These are phyloP conservation scores for Capronia epimyces DNA, from an alignment of 2,329 filamentous ascomycete genomes.

Conservation along the genomic window DNA sequence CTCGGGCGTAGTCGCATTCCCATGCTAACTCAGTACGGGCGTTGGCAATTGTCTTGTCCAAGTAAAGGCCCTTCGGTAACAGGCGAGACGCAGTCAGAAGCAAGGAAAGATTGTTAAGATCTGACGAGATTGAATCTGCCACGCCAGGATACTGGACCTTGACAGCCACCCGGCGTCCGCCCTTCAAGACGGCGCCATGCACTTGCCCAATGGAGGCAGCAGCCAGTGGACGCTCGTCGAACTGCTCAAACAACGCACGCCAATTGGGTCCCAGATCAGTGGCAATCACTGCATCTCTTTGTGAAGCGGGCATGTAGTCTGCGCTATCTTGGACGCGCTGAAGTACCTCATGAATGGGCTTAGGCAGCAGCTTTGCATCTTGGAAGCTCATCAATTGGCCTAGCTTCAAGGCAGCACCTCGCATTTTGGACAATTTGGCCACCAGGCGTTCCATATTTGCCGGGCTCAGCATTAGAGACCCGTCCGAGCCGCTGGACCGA, in stretches of 20 bases:
- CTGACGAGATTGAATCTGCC: conserved; percentile 90
- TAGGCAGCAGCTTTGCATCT: conserved; percentile 89
- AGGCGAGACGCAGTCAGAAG: conserved; percentile 85
- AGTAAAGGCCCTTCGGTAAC: conserved; percentile 83
- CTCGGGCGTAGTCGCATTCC: conserved; percentile 93
- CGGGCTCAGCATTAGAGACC: conserved; percentile 80
- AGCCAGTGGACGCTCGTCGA: conserved; percentile 87
- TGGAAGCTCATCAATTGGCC: conserved; percentile 99
- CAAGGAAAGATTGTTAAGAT: conserved; percentile 86
- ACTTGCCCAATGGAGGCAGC: conserved; percentile 97
- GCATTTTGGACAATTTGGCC: conserved; percentile 88
- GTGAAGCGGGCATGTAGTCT: conserved; percentile 95
- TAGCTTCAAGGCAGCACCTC: conserved; percentile 91
- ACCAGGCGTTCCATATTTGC: conserved; percentile 91
- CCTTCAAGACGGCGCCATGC: conserved; percentile 75
- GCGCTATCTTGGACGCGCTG: conserved; percentile 93
- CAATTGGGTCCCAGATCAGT: conserved; percentile 77
- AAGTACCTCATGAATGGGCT: conserved; percentile 78
- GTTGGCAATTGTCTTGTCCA: conserved; percentile 96
- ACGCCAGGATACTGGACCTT: conserved; percentile 98
- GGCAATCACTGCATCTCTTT: conserved; percentile 76
- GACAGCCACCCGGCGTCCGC: conserved; percentile 73
- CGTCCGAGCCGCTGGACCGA: conserved; percentile 66
- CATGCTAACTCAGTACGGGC: conserved; percentile 85
- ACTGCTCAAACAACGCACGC: conserved; percentile 74